Conservation (phyloP, 768 basidiomycete species). For the Lyophyllum atratum region DNA sequence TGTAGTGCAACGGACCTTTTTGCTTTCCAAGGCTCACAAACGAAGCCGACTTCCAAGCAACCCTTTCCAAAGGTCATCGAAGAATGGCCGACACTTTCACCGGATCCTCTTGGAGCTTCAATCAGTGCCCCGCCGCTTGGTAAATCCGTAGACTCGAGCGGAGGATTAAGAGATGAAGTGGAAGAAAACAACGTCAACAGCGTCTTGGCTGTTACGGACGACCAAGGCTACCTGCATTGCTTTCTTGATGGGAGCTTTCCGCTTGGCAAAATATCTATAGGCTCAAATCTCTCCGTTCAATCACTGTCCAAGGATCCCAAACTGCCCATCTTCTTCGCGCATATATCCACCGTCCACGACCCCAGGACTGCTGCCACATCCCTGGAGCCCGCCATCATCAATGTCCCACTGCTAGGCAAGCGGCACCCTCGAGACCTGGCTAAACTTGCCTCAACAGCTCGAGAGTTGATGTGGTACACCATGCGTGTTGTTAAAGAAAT, state of each 20-base stretch:
- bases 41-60: slow-evolving; percentile 42
- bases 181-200: slow-evolving; percentile 63
- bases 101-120: slow-evolving; percentile 59
- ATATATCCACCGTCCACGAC: slow-evolving; percentile 33
- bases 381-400: slow-evolving; percentile 47
- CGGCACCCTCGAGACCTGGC: slow-evolving; percentile 69
- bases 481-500: slow-evolving; percentile 75
- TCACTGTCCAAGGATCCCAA: slow-evolving; percentile 51
- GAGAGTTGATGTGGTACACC: slow-evolving; percentile 73
- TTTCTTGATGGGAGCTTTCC: slow-evolving; percentile 81
- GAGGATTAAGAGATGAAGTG: slow-evolving; percentile 37
- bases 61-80: slow-evolving; percentile 60
- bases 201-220: slow-evolving; percentile 63
- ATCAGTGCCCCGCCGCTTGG: slow-evolving; percentile 47
- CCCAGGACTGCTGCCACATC: slow-evolving; percentile 27
- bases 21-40: slow-evolving; percentile 74
- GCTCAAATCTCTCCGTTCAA: slow-evolving; percentile 26
- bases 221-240: slow-evolving; percentile 55
- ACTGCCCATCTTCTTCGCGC: slow-evolving; percentile 50
- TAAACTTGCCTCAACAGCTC: slow-evolving; percentile 63
- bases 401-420: slow-evolving; percentile 58
- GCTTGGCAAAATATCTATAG: slow-evolving; percentile 55
- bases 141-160: slow-evolving; percentile 30
- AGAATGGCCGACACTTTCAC: slow-evolving; percentile 67
- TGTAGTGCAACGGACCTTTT: slow-evolving; percentile 77